These are phyloP conservation scores for Trametes villosa DNA, from an alignment of 768 basidiomycete genomes.

Conservation along the genomic window DNA sequence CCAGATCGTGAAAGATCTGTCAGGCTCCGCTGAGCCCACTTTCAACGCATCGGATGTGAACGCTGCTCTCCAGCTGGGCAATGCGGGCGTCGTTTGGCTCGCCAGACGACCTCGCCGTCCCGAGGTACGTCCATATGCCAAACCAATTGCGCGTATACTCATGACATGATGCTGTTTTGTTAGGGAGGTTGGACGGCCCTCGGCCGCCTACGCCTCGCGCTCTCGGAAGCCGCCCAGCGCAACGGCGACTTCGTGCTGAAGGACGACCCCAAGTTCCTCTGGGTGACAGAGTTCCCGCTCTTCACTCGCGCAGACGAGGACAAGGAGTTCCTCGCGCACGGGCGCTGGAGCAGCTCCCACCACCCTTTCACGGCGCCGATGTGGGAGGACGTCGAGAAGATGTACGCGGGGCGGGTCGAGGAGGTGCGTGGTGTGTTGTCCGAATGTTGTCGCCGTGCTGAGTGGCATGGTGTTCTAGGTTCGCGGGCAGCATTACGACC, in stretches of 20 bases:
- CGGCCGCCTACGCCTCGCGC: conserved; percentile 67
- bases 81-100: conserved; percentile 50
- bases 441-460: conserved; percentile 8
- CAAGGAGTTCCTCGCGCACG: conserved; percentile 83
- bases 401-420: conserved; percentile 71
- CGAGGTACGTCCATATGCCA: conserved; percentile 45
- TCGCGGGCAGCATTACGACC: conserved; percentile 95
- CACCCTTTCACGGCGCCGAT: conserved; percentile 98
- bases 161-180: no score
- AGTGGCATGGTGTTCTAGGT: conserved; percentile 51
- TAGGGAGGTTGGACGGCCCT: conserved; percentile 90
- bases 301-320: conserved; percentile 87
- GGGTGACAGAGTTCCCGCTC: conserved; percentile 95
- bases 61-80: conserved; percentile 45
- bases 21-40: background rate
- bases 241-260: conserved; percentile 62
- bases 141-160: background rate
- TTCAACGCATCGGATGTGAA: conserved; percentile 10
- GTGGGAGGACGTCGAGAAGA: conserved; percentile 80
- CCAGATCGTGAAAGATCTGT: background rate
- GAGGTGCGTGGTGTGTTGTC: conserved; percentile 36
- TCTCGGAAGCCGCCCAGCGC: conserved; percentile 68
- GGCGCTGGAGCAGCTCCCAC: conserved; percentile 91
- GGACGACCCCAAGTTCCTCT: conserved; percentile 78
- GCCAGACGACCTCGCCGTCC: conserved; percentile 52